A percentile compares a stretch with the other conserved stretches of the same genome.
Conservation (phyloP, 805 yeast species). For the Brettanomyces sp. region DNA sequence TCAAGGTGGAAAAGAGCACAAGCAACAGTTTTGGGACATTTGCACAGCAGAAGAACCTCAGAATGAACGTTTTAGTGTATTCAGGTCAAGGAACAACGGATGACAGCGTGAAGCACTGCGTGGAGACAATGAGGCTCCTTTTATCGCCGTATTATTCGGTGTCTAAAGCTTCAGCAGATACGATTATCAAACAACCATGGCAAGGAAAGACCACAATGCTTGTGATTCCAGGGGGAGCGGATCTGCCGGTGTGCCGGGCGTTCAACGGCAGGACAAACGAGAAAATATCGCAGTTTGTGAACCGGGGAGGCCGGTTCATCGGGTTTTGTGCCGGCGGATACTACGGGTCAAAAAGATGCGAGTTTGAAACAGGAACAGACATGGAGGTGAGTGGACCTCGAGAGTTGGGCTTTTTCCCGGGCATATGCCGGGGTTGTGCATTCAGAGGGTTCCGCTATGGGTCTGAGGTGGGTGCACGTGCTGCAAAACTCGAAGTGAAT, state of each 20-base stretch:
- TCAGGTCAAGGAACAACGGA: slow-evolving; percentile 77
- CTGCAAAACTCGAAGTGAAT: slow-evolving; percentile 37
- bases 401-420: slow-evolving; percentile 77
- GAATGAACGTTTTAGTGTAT: slow-evolving; percentile 70
- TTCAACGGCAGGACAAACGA: slow-evolving; percentile 64
- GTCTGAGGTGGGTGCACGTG: slow-evolving; percentile 66
- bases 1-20: no score
- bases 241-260: slow-evolving; percentile 68
- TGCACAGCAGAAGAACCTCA: slow-evolving; percentile 2
- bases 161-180: slow-evolving; percentile 50
- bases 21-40: no score
- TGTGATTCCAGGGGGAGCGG: slow-evolving; percentile 97
- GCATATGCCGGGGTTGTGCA: slow-evolving; percentile 74
- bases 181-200: slow-evolving; percentile 83
- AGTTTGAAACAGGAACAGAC: slow-evolving; percentile 68
- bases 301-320: slow-evolving; percentile 70
- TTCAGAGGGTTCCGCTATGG: slow-evolving; percentile 74
- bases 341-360: slow-evolving; percentile 64
- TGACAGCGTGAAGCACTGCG: slow-evolving; percentile 76
- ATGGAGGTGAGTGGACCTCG: slow-evolving; percentile 83
- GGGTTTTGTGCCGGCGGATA: slow-evolving; percentile 98
- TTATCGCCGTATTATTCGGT: slow-evolving; percentile 89
- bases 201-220: slow-evolving; percentile 62
- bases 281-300: slow-evolving; percentile 52
- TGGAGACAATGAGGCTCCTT: slow-evolving; percentile 63